A percentile compares a stretch with the other conserved stretches of the same genome.
phyloP scores from a whole-genome alignment of 108 stramenopile species.

The Ochromonas danica region DNA sequence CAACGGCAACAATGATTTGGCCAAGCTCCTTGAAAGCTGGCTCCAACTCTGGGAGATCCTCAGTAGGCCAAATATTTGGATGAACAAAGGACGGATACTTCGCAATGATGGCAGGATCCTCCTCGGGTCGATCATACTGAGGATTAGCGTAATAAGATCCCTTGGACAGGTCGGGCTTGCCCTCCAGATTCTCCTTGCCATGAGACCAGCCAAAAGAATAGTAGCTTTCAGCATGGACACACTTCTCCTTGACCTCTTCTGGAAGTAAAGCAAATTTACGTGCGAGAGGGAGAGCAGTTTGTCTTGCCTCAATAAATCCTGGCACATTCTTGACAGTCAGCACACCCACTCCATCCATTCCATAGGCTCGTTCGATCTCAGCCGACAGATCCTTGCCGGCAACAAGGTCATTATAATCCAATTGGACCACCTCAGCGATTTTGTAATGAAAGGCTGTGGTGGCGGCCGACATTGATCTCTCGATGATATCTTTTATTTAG shows the following conservation, averaged over 20 bases:
- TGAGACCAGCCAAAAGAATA: constrained; percentile 88
- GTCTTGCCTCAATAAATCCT: not conserved
- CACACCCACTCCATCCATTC: constrained; percentile 5
- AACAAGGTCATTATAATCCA: constrained; percentile 25
- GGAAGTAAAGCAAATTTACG: constrained; percentile 64
- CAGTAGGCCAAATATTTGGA: constrained; percentile 74
- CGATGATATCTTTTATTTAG: no score
- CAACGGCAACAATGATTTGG: constrained; percentile 66
- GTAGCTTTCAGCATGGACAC: constrained; percentile 60
- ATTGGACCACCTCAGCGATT: no score
- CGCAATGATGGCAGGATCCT: constrained; percentile 39
- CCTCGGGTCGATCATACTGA: constrained; percentile 59
- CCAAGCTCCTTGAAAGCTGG: constrained; percentile 70
- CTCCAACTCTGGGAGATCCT: constrained; percentile 69
- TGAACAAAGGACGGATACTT: constrained; percentile 43
- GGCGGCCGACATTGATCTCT: no score
- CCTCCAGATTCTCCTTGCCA: constrained; percentile 80
- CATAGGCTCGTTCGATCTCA: constrained; percentile 25
- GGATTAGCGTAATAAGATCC: constrained; percentile 92
- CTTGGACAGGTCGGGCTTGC: constrained; percentile 72
- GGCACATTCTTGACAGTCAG: constrained; percentile 11
- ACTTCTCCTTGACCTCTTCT: constrained; percentile 50
- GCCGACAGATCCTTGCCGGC: not conserved
- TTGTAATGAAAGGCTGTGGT: no score
- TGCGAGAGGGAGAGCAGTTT: constrained; percentile 59